These are phyloP conservation scores for Ceratocystis variospora DNA, from an alignment of 2,329 filamentous ascomycete species.

Conservation along the genomic window DNA sequence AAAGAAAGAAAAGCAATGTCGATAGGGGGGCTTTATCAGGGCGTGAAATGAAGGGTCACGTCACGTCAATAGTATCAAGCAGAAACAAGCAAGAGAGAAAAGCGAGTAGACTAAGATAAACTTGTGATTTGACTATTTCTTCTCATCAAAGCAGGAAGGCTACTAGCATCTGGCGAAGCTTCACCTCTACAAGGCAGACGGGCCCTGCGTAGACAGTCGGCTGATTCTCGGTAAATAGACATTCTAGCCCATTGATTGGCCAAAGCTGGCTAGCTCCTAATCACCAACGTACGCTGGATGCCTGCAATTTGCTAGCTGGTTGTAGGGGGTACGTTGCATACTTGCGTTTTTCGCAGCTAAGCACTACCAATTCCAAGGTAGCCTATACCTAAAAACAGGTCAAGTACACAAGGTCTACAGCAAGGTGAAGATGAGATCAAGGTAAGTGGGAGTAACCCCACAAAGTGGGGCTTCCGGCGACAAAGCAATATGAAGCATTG, in stretches of 20 bases:
- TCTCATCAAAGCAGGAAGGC: slow-evolving; percentile 1
- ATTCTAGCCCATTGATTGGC: slow-evolving; percentile 13
- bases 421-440: not conserved
- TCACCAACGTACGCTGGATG: slow-evolving; percentile 15
- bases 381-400: not conserved
- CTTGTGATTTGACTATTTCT: not conserved
- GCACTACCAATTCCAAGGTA: not conserved
- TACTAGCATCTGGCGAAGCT: slow-evolving; percentile 12
- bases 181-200: slow-evolving; percentile 15
- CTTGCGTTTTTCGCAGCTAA: not conserved
- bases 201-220: slow-evolving; percentile 19
- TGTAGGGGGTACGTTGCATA: not conserved
- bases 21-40: not conserved
- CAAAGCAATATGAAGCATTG: slow-evolving; percentile 1
- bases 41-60: not conserved
- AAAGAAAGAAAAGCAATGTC: not conserved
- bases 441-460: not conserved
- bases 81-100: not conserved
- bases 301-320: slow-evolving; percentile 11
- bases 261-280: slow-evolving; percentile 11
- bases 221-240: slow-evolving; percentile 11
- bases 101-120: not conserved
- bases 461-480: not conserved
- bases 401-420: not conserved
- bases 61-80: not conserved